Evolutionary conservation across 2,329 filamentous ascomycete genomes (phyloP).

Genomic region (Ophiostoma ips): DNA sequence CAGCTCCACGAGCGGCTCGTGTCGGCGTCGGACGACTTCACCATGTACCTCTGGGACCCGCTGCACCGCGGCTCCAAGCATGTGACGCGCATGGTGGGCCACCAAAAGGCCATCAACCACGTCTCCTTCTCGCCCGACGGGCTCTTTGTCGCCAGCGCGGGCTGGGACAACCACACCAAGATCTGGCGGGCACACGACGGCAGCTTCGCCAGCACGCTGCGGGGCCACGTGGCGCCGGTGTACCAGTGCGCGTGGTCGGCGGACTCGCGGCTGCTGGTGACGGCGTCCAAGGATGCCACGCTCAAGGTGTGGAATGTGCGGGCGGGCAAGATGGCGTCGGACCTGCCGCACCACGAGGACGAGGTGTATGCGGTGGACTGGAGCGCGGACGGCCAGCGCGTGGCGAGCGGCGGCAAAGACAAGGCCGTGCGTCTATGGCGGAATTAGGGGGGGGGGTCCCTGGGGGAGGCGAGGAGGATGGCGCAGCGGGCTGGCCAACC

Average conservation of each 20-base stretch:
- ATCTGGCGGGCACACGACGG: slow-evolving; percentile 68
- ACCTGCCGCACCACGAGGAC: slow-evolving; percentile 81
- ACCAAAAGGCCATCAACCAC: slow-evolving; percentile 94
- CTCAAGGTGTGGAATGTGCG: slow-evolving; percentile 90
- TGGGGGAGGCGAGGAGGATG: background rate
- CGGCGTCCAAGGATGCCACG: slow-evolving; percentile 81
- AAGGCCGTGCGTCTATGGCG: slow-evolving; percentile 60
- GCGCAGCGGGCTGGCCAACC: no score
- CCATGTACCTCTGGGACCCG: slow-evolving; percentile 92
- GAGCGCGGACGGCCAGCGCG: slow-evolving; percentile 78
- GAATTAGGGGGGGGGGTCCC: slow-evolving; percentile 26
- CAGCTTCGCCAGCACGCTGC: slow-evolving; percentile 73
- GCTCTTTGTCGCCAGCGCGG: slow-evolving; percentile 69
- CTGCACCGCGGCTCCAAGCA: slow-evolving; percentile 61
- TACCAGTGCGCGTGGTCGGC: slow-evolving; percentile 90
- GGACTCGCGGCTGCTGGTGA: slow-evolving; percentile 79
- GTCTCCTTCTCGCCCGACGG: slow-evolving; percentile 91
- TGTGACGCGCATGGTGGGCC: slow-evolving; percentile 74
- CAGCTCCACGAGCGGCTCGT: slow-evolving; percentile 72
- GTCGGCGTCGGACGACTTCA: slow-evolving; percentile 80
- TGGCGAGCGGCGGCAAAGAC: slow-evolving; percentile 87
- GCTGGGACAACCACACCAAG: slow-evolving; percentile 92
- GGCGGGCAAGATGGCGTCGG: slow-evolving; percentile 63
- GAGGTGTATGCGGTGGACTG: slow-evolving; percentile 93
- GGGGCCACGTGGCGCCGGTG: slow-evolving; percentile 79